Evolutionary conservation across 1,284 basidiomycete genomes (phyloP), one percentile per base, ranked within the genome.

Genomic region (Ustilago loliicola): DNA sequence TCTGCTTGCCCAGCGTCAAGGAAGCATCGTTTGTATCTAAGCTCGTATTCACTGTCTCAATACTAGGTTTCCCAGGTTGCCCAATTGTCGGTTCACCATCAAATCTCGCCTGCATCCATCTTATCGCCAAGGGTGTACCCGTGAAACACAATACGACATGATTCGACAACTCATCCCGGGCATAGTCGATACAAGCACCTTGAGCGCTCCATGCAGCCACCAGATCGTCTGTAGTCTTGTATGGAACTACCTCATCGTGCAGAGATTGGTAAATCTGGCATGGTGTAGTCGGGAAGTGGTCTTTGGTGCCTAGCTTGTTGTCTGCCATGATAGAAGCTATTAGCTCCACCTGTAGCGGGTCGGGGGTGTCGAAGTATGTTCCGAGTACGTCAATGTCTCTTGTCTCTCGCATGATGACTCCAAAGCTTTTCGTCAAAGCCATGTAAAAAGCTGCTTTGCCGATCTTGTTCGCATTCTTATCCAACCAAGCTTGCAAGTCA

Each of bases 211-310:
- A 81, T 1, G 55, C 40, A 2, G 42, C 59, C 2, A 81, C 75
- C 8, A 81, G 65, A 19, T 68, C 61, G 54, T 79, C 68, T 6
- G 76, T 79, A 2, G 66, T 72, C 36, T 55, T 38, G 63, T 66
- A 77, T 7, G 83, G 83, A 32, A 84, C 82, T 17, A 83, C 77
- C 30, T 80, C 74, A 61, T 84, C 83, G 53, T 79, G 56, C 0
- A 74, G 59, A 6, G 78, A 72, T 19, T 83, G 80, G 67, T 80
- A 83, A 58, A 84, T 75, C n/a, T 74, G 79, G 27, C 81, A 77
- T 3, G 82, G 77, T 2, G 69, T 62, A 9, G 42, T 63, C 1
- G 82, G 79, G 9, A 25, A 27, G 23, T 67, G 48, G 2, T 52
- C 42, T 32, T 66, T 60, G 15, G 60, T 13, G 9, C 66, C 72